These are phyloP conservation scores for Lentinula guzmanii DNA, from an alignment of 768 basidiomycete genomes.

Conservation along the genomic window DNA sequence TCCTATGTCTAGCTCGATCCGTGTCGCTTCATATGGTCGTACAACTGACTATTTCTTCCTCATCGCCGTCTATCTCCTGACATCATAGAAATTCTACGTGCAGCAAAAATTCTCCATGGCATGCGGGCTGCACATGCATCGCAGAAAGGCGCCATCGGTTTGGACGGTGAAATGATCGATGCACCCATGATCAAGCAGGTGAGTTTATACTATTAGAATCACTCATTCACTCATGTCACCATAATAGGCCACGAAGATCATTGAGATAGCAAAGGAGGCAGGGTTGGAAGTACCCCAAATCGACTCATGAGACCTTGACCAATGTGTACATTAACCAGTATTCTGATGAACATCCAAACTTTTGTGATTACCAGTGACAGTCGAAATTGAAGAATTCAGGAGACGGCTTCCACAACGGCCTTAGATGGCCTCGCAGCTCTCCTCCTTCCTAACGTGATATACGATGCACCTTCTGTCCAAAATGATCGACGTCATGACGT, in stretches of 20 bases:
- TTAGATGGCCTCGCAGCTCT: neutral
- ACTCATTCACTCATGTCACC: neutral
- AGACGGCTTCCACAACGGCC: neutral
- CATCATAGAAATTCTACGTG: constrained; percentile 64
- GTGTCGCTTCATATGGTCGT: neutral
- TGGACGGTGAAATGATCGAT: constrained; percentile 86
- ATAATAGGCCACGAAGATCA: constrained; percentile 41
- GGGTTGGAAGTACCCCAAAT: constrained; percentile 46
- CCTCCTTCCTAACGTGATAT: neutral
- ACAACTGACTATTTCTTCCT: neutral
- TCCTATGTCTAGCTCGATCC: neutral
- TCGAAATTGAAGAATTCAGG: no score
- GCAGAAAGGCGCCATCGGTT: constrained; percentile 63
- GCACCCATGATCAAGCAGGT: constrained; percentile 88
- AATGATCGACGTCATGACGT: neutral
- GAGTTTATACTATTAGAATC: constrained; percentile 6
- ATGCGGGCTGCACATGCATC: constrained; percentile 55
- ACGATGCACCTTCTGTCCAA: neutral
- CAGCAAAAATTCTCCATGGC: constrained; percentile 60
- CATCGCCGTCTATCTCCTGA: neutral
- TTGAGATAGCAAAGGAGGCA: constrained; percentile 48
- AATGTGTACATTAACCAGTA: neutral
- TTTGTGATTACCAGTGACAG: neutral
- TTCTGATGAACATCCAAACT: neutral
- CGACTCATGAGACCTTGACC: constrained; percentile 8